Base-by-base conservation (phyloP, 805 yeast genomes). In the Millerozyma miso region DNA sequence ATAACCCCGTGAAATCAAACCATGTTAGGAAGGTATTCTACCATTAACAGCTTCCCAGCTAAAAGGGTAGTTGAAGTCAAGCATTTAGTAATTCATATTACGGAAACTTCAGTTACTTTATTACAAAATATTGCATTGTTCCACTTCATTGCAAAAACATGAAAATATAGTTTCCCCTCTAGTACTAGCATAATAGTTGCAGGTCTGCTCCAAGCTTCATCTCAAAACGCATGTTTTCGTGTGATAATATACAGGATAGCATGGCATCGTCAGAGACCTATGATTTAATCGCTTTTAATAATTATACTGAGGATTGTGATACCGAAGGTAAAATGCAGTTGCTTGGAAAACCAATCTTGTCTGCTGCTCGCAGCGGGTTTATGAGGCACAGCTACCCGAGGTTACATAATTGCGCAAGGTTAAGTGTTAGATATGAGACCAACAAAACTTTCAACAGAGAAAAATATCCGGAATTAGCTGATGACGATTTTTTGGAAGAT, bases 401-500 rank as follows among this genome's bases (percentile, higher is more conserved):
- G 10, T 6, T 10, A 7, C 29, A 10, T 23, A 23, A 10, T 23
- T 7, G 29, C 29, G 29, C 10, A 10, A 23, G 10, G 10, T 10
- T 23, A 7, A 7, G 6, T 23, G 29, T 10, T 10, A 23, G 29
- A 10, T 23, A 23, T 10, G 29, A 23, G 10, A 7, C 29, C 10
- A 23, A 6, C 10, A 23, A 23, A 10, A 10, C 29, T 23, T 23
- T 23, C 6, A 23, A 23, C 10, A 23, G 10, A 23, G 29, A 59
- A 33, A 60, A 62, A 46, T 78, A 62, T 49, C 81, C 81, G 1
- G 80, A 75, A 42, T 60, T 79, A 16, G 55, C 49, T 15, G 54
- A 60, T 15, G 65, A 77, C 32, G 93, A 85, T 56, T 63, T 81
- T 31, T 65, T 73, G 17, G 60, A 74, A 3, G 85, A 47, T n/a